Evolutionary conservation across 2,329 filamentous ascomycete species (phyloP).

Genomic region (Neofusicoccum laricinum): DNA sequence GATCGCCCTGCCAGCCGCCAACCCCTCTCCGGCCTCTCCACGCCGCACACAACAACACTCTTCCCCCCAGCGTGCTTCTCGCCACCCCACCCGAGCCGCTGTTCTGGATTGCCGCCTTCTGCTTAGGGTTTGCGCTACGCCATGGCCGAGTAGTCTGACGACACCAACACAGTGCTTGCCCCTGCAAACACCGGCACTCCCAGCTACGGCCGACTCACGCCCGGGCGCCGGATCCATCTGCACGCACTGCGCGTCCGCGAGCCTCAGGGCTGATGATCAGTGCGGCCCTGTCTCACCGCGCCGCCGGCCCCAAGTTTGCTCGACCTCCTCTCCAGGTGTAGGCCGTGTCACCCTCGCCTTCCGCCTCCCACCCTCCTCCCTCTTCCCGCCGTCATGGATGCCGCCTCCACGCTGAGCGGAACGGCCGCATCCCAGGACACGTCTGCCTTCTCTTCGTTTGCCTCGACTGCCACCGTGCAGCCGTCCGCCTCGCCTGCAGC

Average conservation of each 20-base stretch:
- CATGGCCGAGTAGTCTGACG: slow-evolving; percentile 9
- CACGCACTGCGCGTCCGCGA: slow-evolving; percentile 6
- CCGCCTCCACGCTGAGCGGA: slow-evolving; percentile 16
- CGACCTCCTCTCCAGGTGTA: slow-evolving; percentile 17
- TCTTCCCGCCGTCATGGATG: slow-evolving; percentile 18
- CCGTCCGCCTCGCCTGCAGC: slow-evolving; percentile 5
- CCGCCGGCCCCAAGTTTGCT: slow-evolving; percentile 17
- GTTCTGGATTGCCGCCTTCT: background rate
- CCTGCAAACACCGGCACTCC: background rate
- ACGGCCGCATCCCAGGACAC: slow-evolving; percentile 6
- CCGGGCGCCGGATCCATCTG: background rate
- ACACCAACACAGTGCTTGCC: background rate
- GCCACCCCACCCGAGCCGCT: background rate
- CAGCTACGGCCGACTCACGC: background rate
- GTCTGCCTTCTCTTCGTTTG: slow-evolving; percentile 11
- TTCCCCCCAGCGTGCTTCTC: background rate
- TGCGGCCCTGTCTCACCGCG: slow-evolving; percentile 16
- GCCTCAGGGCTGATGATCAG: slow-evolving; percentile 15
- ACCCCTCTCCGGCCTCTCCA: slow-evolving; percentile 4
- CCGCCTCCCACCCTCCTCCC: slow-evolving; percentile 19
- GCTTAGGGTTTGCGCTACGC: background rate
- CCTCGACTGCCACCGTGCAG: slow-evolving; percentile 8
- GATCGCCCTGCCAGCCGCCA: slow-evolving; percentile 2
- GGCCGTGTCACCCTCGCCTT: slow-evolving; percentile 24
- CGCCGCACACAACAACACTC: background rate